Conservation (phyloP, 2,329 filamentous ascomycete genomes). For the Aspergillus pseudoterreus region DNA sequence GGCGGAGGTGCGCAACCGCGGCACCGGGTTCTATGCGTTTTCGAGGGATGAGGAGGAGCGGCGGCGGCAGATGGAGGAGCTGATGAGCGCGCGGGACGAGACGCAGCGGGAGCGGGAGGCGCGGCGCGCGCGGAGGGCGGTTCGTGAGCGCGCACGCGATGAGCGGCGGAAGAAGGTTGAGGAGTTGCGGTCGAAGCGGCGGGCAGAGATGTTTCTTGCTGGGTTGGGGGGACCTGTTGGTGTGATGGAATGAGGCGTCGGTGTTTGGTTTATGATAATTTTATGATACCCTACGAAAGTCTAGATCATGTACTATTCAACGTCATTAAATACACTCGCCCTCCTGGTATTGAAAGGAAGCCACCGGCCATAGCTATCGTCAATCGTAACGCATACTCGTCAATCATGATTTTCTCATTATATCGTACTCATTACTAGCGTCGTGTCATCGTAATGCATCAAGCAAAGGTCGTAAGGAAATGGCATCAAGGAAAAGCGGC, state of each 20-base stretch:
- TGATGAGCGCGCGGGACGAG: constrained; percentile 63
- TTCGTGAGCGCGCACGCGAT: constrained; percentile 61
- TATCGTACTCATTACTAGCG: background rate
- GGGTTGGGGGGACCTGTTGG: constrained; percentile 38
- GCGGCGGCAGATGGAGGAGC: constrained; percentile 69
- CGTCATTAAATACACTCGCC: background rate
- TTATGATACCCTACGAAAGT: background rate
- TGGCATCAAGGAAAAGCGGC: constrained; percentile 4
- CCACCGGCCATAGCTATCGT: background rate
- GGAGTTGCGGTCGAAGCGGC: constrained; percentile 58
- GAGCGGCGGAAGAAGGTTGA: constrained; percentile 48
- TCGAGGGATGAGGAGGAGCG: constrained; percentile 67
- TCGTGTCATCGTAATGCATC: constrained; percentile 4
- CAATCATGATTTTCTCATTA: background rate
- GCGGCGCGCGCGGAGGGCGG: constrained; percentile 55
- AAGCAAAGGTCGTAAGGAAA: constrained; percentile 13
- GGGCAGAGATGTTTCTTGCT: constrained; percentile 70
- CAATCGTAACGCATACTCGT: background rate
- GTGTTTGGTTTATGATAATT: background rate
- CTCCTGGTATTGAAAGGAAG: background rate
- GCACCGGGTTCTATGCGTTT: constrained; percentile 89
- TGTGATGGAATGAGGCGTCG: background rate
- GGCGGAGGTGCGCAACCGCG: constrained; percentile 79
- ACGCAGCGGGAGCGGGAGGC: constrained; percentile 63
- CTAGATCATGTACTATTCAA: background rate